These are phyloP conservation scores for Fusarium pseudonygamai DNA, from an alignment of 2,329 filamentous ascomycete species.

Conservation along the genomic window DNA sequence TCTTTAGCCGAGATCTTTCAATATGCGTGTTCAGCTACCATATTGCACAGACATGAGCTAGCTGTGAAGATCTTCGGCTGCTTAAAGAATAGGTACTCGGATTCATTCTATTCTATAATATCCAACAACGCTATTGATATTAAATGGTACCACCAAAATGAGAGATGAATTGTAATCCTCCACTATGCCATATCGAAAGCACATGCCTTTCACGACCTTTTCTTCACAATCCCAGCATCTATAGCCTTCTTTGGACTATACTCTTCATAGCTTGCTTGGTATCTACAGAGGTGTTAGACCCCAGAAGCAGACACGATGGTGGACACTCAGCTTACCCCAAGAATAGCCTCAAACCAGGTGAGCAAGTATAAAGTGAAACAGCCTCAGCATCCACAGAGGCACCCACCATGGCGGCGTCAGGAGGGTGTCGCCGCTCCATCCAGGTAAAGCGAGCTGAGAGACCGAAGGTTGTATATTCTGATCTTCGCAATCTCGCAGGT, in stretches of 20 bases:
- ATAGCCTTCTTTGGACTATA: background rate
- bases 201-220: background rate
- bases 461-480: background rate
- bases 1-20: background rate
- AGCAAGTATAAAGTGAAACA: background rate
- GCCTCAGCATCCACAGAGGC: background rate
- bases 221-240: background rate
- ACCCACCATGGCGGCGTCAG: background rate
- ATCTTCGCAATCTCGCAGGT: background rate
- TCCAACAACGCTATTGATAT: background rate
- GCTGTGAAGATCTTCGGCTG: too few relatives aligned
- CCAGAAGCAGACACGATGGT: rapidly evolving
- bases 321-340: background rate
- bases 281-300: background rate
- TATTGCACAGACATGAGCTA: background rate
- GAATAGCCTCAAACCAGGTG: background rate
- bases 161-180: background rate
- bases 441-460: background rate
- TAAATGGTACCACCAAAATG: rapidly evolving
- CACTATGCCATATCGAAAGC: background rate
- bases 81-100: too few relatives aligned
- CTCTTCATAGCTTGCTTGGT: background rate
- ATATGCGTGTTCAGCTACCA: background rate
- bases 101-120: background rate
- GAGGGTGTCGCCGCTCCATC: background rate